Base-by-base conservation (phyloP, 768 basidiomycete species). In the Phaeotremella fagi region DNA sequence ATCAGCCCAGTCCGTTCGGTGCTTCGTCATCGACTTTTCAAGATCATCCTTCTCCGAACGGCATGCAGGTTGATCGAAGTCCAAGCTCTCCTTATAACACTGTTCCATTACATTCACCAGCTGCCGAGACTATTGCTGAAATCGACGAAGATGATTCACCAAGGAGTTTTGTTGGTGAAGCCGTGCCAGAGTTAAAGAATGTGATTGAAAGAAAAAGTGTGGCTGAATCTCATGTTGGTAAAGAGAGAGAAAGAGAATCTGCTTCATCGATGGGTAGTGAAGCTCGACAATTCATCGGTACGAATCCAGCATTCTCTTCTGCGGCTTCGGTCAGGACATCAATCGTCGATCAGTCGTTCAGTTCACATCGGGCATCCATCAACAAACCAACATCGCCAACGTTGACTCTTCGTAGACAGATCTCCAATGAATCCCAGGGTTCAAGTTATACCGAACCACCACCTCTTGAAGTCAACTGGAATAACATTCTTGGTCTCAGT, bases 221-320 rank as follows among this genome's bases (percentile, higher is more conserved):
- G 11, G 60, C 57, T 6, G 31, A 56, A n/a, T 59, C 61, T 0
- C 27, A 48, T 26, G 20, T 6, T 23, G 16, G 9, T 24, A 45
- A 12, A 12, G n/a, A n/a, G n/a, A n/a, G n/a, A n/a, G n/a, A n/a
- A n/a, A 35, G 47, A 11, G 59, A 55, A 27, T 63, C 61, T 12
- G 43, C 46, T 9, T 27, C 46, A 29, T 45, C 44, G 15, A 45
- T 45, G 44, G 44, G 44, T 7, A 26, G 23, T 24, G 14, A 45
- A 29, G 23, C 44, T 5, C 44, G 27, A 9, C 44, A 26, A 4
- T 45, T 45, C 24, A 6, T 45, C 24, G 23, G 24, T 18, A 45
- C 44, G 7, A 26, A 45, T 18, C 24, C 24, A 11, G 9, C 22
- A 18, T 41, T 9, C 22, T 41, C 7, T 20, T 20, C 38, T 12